Evolutionary conservation across 2,329 filamentous ascomycete genomes (phyloP).

Genomic region (Neonectria faginata): DNA sequence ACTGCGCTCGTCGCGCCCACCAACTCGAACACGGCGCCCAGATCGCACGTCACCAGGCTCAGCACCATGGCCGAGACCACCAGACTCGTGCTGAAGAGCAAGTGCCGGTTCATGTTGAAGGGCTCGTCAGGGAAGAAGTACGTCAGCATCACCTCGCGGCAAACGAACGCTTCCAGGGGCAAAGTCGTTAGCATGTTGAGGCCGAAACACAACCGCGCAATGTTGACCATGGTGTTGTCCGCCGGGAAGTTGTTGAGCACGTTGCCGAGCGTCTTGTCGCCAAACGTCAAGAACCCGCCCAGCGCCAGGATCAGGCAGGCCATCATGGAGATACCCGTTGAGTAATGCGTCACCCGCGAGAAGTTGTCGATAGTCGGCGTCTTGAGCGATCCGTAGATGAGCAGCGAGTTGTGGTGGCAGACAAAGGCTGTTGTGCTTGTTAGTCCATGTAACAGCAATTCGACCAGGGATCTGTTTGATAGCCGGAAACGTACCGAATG

Average conservation of each 20-base stretch:
- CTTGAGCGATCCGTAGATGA: slow-evolving; percentile 95
- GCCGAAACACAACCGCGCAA: slow-evolving; percentile 94
- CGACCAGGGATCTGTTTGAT: neutral
- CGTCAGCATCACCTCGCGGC: slow-evolving; percentile 93
- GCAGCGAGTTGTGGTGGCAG: slow-evolving; percentile 92
- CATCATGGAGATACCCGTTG: slow-evolving; percentile 88
- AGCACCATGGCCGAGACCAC: slow-evolving; percentile 83
- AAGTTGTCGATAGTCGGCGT: slow-evolving; percentile 98
- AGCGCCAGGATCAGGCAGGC: slow-evolving; percentile 91
- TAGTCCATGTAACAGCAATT: neutral
- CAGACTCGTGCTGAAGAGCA: slow-evolving; percentile 86
- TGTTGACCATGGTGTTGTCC: slow-evolving; percentile 92
- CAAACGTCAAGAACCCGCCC: slow-evolving; percentile 91
- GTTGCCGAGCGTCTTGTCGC: slow-evolving; percentile 91
- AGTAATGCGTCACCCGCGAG: slow-evolving; percentile 91
- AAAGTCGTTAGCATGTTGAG: slow-evolving; percentile 99
- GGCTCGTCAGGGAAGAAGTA: slow-evolving; percentile 78
- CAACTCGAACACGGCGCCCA: slow-evolving; percentile 94
- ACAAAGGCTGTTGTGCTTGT: slow-evolving; percentile 65
- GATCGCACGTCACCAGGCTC: slow-evolving; percentile 88
- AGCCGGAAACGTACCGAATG: slow-evolving; percentile 76
- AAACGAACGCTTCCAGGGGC: slow-evolving; percentile 96
- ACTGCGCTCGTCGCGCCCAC: slow-evolving; percentile 96
- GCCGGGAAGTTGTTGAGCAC: slow-evolving; percentile 97
- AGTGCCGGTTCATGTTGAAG: slow-evolving; percentile 85